A percentile compares a stretch with the other conserved stretches of the same genome.
Evolutionary conservation across 176 grass and related monocot species (phyloP).

Genomic region (Oryza australiensis): DNA sequence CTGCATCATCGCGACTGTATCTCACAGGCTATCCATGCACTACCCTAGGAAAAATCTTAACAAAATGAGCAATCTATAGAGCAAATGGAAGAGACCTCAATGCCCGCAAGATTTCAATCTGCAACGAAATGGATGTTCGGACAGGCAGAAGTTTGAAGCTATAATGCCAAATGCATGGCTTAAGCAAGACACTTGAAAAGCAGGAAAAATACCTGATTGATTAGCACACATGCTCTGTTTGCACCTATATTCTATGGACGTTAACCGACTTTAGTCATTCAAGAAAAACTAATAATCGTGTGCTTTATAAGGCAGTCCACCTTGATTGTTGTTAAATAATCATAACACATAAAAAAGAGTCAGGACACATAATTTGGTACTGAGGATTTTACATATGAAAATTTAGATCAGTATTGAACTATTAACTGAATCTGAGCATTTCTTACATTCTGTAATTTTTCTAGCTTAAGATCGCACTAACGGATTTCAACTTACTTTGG

Average conservation of each 20-base stretch:
- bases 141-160: background rate
- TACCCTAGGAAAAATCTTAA: conserved; percentile 24
- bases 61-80: background rate
- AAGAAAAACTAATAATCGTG: background rate
- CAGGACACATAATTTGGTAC: background rate
- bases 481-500: conserved; percentile 64
- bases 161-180: background rate
- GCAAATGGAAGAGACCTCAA: background rate
- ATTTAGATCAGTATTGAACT: background rate
- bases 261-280: too few species aligned
- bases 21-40: conserved; percentile 33
- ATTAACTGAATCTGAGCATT: background rate
- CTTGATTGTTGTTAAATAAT: background rate
- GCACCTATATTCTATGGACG: background rate
- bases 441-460: background rate
- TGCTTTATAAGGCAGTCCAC: background rate
- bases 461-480: background rate
- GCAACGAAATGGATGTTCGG: background rate
- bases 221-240: background rate
- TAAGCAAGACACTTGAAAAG: background rate
- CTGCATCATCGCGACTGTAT: background rate
- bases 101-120: background rate
- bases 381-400: background rate
- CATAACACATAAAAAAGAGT: background rate
- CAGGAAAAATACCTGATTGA: background rate